Evolutionary conservation across 116 monocot genomes (phyloP), one percentile per base, ranked within the genome.

Genomic region (Cymodocea nodosa): DNA sequence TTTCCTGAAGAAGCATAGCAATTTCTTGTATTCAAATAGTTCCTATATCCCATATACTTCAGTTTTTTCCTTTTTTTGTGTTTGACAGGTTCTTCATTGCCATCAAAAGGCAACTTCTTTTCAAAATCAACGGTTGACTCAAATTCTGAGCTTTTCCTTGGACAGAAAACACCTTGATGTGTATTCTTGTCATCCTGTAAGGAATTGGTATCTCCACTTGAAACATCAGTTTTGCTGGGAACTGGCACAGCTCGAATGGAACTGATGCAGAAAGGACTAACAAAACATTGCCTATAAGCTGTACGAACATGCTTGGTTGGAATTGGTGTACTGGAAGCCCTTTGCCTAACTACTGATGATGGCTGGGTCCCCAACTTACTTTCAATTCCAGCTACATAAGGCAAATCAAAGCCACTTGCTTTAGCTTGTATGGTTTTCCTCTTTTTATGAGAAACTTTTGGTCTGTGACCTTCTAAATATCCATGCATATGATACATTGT

Each of bases 191-290:
- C 99, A 74, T 92, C 86, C 68, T 99, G 89, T 23, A 81, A 82
- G 39, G 92, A 92, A 73, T 63, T 83, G 53, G 92, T 99, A 58
- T 99, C 99, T 39, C 86, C 94, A 81, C 92, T 99, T 57, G 99
- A 99, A 71, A 76, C 89, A 73, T 92, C 99, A 54, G 84, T 89
- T 83, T 83, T 97, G 75, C 74, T 89, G 20, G 69, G 81, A 49
- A 81, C 36, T 68, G 78, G 83, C 17, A 82, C 13, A 35, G 71
- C 25, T 6, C 79, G 79, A 66, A 72, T 35, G 63, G 52, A 75
- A 63, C n/a, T n/a, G n/a, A 68, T 49, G 75, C 50, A 60, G 63
- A 77, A 83, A 75, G 85, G 83, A 71, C 82, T 76, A 15, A 77
- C 53, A 68, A 83, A 55, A 6, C 94, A 75, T 57, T 85, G 89